Evolutionary conservation across 495 filamentous ascomycete genomes (phyloP), one percentile per base, ranked within the genome.

Genomic region (Aspergillus asperescens): DNA sequence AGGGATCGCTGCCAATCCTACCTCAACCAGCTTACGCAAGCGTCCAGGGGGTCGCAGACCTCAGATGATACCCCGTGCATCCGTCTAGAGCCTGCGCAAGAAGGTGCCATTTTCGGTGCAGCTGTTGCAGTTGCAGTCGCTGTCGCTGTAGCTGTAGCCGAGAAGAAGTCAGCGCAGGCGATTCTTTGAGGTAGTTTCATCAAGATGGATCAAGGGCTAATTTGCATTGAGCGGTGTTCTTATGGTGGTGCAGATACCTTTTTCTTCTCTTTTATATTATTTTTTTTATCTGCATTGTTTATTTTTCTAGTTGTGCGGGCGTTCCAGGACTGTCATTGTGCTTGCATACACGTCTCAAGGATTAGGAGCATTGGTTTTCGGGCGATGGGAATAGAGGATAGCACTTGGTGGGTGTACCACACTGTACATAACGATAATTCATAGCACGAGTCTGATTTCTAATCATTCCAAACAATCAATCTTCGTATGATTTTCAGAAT

Each of bases 51-150:
- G 1, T 44, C 50, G 9, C 40, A 52, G 0, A 62, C 58, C 9
- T 60, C 62, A 7, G 59, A 59, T 13, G 29, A 50, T 2, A 25
- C 29, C 19, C 61, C 65, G 16, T 60, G 52, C 8, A 69, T 75
- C n/a, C 59, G 67, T 10, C 66, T 83, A 12, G 76, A 80, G 25
- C 68, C 66, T 13, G 77, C 77, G 4, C 65, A 63, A 12, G 79
- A 82, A 42, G 75, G 77, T 38, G 78, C 77, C 6, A 79, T 83
- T 35, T 52, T 80, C 7, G 80, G 80, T 7, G 80, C 78, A 6
- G 80, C 75, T 0, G 80, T 83, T 38, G 77, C 81, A 5, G 79
- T 75, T 7, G 80, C 78, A 22, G 70, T 80, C 55, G 75, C 69
- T 20, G 69, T 76, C n/a, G 60, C 70, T 1, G 67, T n/a, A n/a